These are phyloP conservation scores for Ministeria vibrans DNA, from an alignment of 78 protist genomes.

Conservation along the genomic window DNA sequence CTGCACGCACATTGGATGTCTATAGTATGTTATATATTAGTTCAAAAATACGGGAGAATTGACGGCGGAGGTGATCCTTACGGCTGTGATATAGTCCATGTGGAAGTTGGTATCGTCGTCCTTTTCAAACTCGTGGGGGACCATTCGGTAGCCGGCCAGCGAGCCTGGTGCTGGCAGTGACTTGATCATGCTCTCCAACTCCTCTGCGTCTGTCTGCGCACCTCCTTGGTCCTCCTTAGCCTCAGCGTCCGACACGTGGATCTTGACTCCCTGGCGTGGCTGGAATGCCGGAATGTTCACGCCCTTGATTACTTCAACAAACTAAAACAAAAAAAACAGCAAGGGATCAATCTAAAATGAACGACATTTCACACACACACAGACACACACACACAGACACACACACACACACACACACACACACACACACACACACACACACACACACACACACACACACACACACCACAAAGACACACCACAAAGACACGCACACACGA, in stretches of 20 bases:
- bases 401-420: background rate
- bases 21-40: too few relatives aligned
- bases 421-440: background rate
- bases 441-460: background rate
- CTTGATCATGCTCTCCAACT: background rate
- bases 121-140: constrained; percentile 18
- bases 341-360: background rate
- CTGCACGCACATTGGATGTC: constrained; percentile 96
- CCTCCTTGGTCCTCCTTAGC: too few relatives aligned
- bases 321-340: too few relatives aligned
- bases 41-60: too few relatives aligned
- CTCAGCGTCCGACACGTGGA: constrained; percentile 59
- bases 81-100: constrained; percentile 95
- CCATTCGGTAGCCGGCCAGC: constrained; percentile 3
- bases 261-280: constrained; percentile 69
- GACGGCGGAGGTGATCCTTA: too few relatives aligned
- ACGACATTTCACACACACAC: background rate
- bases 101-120: constrained; percentile 98
- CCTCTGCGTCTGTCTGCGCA: background rate
- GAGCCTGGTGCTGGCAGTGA: background rate
- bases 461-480: too few relatives aligned
- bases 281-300: constrained; percentile 77
- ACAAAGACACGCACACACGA: background rate
- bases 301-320: too few relatives aligned
- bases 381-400: background rate